Evolutionary conservation across 164 flowering plant genomes (phyloP).

Genomic region (Malania oleifera): DNA sequence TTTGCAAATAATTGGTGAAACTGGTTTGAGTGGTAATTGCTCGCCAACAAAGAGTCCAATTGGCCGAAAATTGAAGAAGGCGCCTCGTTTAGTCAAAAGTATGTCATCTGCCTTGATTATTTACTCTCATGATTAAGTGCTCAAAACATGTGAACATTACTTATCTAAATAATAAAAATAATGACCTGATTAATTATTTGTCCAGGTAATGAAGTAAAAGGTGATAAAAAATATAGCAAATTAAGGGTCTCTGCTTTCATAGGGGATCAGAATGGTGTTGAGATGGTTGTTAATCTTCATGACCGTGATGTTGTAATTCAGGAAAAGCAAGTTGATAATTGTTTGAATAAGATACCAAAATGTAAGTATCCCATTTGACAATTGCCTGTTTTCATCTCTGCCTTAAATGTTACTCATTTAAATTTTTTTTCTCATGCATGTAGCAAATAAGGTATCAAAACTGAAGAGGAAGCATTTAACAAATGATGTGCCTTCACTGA

Average conservation of each 20-base stretch:
- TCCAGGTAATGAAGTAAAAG: slow-evolving; percentile 24
- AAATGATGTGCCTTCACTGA: slow-evolving; percentile 21
- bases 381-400: too few species aligned
- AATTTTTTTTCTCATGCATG: too few species aligned
- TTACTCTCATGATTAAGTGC: neutral
- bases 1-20: slow-evolving; percentile 11
- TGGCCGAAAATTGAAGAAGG: slow-evolving; percentile 17
- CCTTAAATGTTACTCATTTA: too few species aligned
- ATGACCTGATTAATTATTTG: neutral
- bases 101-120: slow-evolving; percentile 11
- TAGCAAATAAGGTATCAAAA: slow-evolving; percentile 37
- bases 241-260: slow-evolving; percentile 12
- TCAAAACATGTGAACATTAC: neutral
- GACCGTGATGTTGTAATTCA: slow-evolving; percentile 14
- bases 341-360: slow-evolving; percentile 20
- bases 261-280: slow-evolving; percentile 10
- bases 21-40: slow-evolving; percentile 11
- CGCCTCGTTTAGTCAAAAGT: slow-evolving; percentile 26
- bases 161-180: neutral
- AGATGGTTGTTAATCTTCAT: slow-evolving; percentile 16
- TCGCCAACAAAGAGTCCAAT: slow-evolving; percentile 13
- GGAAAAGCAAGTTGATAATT: slow-evolving; percentile 10
- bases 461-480: slow-evolving; percentile 38
- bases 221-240: slow-evolving; percentile 8
- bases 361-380: slow-evolving; percentile 14